Conservation (phyloP, 768 basidiomycete species). For the Lentinus brumalis region DNA sequence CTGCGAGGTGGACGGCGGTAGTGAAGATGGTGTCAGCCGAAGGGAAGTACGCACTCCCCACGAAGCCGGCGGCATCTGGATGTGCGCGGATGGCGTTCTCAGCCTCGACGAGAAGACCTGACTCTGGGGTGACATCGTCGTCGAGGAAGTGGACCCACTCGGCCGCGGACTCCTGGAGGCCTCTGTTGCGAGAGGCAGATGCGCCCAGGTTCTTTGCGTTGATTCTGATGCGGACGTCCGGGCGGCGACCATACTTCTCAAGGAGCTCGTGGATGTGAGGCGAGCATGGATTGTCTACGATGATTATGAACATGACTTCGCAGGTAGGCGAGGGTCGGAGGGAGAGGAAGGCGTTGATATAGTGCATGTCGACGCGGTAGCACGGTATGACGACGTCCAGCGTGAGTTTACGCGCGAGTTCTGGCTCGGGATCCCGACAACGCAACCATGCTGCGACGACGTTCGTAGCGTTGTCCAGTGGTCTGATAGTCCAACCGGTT, state of each 20-base stretch:
- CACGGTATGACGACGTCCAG: conserved; percentile 60
- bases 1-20: conserved; percentile 54
- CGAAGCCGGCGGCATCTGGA: conserved; percentile 53
- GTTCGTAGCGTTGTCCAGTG: conserved; percentile 44
- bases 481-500: conserved; percentile 49
- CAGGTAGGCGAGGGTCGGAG: conserved; percentile 46
- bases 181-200: conserved; percentile 56
- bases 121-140: conserved; percentile 51
- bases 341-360: conserved; percentile 46
- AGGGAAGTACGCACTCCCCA: conserved; percentile 55
- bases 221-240: conserved; percentile 55
- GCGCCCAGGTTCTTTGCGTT: conserved; percentile 53
- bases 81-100: conserved; percentile 49
- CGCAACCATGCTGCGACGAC: conserved; percentile 40
- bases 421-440: conserved; percentile 16
- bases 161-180: conserved; percentile 54
- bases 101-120: conserved; percentile 45
- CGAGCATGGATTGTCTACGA: conserved; percentile 56
- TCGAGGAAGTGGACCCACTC: conserved; percentile 65
- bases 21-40: conserved; percentile 50
- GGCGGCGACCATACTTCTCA: conserved; percentile 41
- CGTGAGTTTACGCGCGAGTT: conserved; percentile 41
- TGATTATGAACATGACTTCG: conserved; percentile 57
- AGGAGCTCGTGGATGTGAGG: conserved; percentile 41
- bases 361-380: conserved; percentile 50